phyloP scores from a whole-genome alignment of 179 eudicot species.

The Spinacia oleracea region DNA sequence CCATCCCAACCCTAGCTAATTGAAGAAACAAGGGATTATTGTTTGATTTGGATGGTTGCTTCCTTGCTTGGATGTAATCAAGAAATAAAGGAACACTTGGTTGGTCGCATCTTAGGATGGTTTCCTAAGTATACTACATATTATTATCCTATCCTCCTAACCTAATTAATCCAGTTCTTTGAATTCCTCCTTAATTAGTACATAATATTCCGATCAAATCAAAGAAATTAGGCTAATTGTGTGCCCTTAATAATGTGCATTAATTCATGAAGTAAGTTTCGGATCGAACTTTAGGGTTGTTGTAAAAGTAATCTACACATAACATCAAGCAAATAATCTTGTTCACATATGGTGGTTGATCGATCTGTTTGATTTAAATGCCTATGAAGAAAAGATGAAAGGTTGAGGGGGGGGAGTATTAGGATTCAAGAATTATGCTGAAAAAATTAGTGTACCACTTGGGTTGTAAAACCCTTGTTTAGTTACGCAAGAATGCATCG shows the following conservation, averaged over 20 bases:
- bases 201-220: slow-evolving; percentile 5
- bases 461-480: neutral
- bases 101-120: slow-evolving; percentile 5
- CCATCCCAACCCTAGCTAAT: neutral
- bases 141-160: neutral
- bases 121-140: slow-evolving; percentile 4
- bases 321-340: neutral
- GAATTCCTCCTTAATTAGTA: neutral
- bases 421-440: too few species aligned
- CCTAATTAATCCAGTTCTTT: neutral
- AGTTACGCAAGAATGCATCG: neutral
- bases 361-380: neutral
- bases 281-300: neutral
- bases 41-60: slow-evolving; percentile 18
- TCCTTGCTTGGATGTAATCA: slow-evolving; percentile 7
- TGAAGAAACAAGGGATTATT: slow-evolving; percentile 1
- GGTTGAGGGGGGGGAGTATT: neutral
- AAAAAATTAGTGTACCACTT: neutral
- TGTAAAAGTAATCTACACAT: neutral
- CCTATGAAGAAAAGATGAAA: neutral
- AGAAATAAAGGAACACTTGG: slow-evolving; percentile 25
- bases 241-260: neutral
- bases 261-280: neutral
- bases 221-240: neutral
- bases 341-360: slow-evolving; percentile 14